A percentile compares a stretch with the other conserved stretches of the same genome.
Evolutionary conservation across 1,284 basidiomycete genomes (phyloP).

Genomic region (Trametes polyzona): DNA sequence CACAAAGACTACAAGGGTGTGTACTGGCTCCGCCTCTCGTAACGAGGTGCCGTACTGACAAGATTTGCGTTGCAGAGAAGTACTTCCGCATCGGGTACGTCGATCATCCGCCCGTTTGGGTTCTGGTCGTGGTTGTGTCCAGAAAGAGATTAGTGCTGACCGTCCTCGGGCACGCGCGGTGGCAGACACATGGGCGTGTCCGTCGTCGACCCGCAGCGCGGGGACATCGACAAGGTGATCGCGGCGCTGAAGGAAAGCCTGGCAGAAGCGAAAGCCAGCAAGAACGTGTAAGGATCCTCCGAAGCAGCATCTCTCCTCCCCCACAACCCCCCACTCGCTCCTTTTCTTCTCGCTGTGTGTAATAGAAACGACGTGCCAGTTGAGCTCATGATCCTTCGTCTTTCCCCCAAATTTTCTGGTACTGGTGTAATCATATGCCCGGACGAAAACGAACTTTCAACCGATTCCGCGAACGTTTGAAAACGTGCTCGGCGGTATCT

Average conservation of each 20-base stretch:
- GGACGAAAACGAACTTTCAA: too few relatives aligned
- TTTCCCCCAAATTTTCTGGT: too few relatives aligned
- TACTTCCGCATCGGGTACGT: constrained; percentile 81
- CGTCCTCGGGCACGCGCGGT: background rate
- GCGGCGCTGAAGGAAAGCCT: constrained; percentile 66
- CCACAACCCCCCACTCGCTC: background rate
- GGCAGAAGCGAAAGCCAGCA: constrained; percentile 50
- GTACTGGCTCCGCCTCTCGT: constrained; percentile 30
- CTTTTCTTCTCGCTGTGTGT: constrained; percentile 8
- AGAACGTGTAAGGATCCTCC: constrained; percentile 36
- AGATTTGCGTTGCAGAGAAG: constrained; percentile 50
- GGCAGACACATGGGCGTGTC: constrained; percentile 89
- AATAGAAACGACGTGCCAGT: constrained; percentile 20
- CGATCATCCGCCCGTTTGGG: background rate
- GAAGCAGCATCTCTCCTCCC: background rate
- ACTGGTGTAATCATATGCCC: background rate
- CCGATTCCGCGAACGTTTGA: too few relatives aligned
- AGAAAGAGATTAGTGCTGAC: background rate
- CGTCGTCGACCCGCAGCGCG: constrained; percentile 69
- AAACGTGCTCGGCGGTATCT: too few relatives aligned
- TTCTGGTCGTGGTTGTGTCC: background rate
- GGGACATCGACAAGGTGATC: constrained; percentile 81
- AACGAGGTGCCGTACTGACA: constrained; percentile 12
- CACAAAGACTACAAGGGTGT: constrained; percentile 86
- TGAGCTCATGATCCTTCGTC: constrained; percentile 22